Evolutionary conservation across 2,329 filamentous ascomycete species (phyloP).

Genomic region (Botryotinia globosa): DNA sequence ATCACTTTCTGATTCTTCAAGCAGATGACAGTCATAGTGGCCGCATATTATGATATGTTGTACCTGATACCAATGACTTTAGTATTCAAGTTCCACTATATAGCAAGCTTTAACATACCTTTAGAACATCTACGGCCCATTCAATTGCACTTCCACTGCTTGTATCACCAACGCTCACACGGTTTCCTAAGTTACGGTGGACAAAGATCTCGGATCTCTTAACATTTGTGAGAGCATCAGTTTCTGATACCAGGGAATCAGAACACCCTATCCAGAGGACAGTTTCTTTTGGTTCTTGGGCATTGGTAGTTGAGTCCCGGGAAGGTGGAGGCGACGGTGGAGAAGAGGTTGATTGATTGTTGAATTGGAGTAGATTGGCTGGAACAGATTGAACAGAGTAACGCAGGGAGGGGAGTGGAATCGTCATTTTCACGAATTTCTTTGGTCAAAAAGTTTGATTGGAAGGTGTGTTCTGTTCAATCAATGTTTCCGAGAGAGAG

Average conservation of each 20-base stretch:
- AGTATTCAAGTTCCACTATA: background rate
- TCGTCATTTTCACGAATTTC: slow-evolving; percentile 2
- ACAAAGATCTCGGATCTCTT: slow-evolving; percentile 67
- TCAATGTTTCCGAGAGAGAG: background rate
- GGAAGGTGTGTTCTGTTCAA: background rate
- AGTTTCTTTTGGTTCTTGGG: slow-evolving; percentile 40
- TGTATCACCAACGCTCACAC: slow-evolving; percentile 58
- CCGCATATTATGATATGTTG: slow-evolving; percentile 56
- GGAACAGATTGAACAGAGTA: slow-evolving; percentile 10
- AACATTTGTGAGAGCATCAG: slow-evolving; percentile 54
- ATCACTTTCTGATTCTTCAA: slow-evolving; percentile 46
- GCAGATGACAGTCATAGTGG: slow-evolving; percentile 53
- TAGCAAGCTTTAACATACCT: slow-evolving; percentile 43
- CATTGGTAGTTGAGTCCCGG: background rate
- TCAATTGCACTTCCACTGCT: slow-evolving; percentile 60
- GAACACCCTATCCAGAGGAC: slow-evolving; percentile 68
- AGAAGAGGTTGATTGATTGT: background rate
- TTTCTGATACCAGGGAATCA: slow-evolving; percentile 64
- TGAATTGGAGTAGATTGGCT: slow-evolving; percentile 2
- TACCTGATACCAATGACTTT: slow-evolving; percentile 39
- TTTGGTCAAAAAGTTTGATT: background rate
- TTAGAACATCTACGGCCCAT: slow-evolving; percentile 59
- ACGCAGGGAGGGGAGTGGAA: slow-evolving; percentile 11
- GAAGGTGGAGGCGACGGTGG: slow-evolving; percentile 10
- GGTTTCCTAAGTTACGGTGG: slow-evolving; percentile 69